These are phyloP conservation scores for Eimeria falciformis DNA, from an alignment of 169 alveolate genomes.

Conservation along the genomic window DNA sequence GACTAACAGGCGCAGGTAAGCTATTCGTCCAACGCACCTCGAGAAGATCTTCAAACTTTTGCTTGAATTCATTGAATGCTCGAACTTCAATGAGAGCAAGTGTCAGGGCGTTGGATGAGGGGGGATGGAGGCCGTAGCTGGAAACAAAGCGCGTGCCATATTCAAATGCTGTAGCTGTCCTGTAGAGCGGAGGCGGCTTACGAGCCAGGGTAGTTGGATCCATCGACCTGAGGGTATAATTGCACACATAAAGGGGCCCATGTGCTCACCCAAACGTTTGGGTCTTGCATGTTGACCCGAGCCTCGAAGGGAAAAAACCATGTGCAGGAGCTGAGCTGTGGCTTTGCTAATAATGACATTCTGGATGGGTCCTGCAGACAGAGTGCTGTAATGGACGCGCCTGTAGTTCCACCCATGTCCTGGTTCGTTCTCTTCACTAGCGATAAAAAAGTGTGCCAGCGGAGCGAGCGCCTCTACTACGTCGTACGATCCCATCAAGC, in stretches of 20 bases:
- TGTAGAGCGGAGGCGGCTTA: slow-evolving; percentile 62
- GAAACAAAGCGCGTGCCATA: slow-evolving; percentile 78
- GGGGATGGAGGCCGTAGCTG: slow-evolving; percentile 78
- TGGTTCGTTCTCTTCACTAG: slow-evolving; percentile 85
- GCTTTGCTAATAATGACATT: no score
- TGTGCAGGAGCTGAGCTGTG: no score
- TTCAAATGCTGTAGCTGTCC: slow-evolving; percentile 81
- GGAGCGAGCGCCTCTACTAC: slow-evolving; percentile 82
- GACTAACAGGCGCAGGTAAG: neutral
- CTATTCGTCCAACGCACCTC: slow-evolving; percentile 59
- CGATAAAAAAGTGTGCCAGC: slow-evolving; percentile 81
- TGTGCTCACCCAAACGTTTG: no score
- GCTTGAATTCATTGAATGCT: slow-evolving; percentile 77
- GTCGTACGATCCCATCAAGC: slow-evolving; percentile 83
- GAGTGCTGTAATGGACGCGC: slow-evolving; percentile 18
- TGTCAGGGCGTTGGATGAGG: slow-evolving; percentile 81
- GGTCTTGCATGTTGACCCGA: no score
- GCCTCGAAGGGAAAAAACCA: no score
- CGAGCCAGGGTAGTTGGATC: slow-evolving; percentile 59
- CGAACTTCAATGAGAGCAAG: slow-evolving; percentile 80
- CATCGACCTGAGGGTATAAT: slow-evolving; percentile 37
- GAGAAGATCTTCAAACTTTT: slow-evolving; percentile 79
- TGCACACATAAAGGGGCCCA: no score
- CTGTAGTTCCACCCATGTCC: slow-evolving; percentile 86
- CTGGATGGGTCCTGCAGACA: no score